Evolutionary conservation across 106 monocot genomes (phyloP).

Genomic region (Allium cepa): DNA sequence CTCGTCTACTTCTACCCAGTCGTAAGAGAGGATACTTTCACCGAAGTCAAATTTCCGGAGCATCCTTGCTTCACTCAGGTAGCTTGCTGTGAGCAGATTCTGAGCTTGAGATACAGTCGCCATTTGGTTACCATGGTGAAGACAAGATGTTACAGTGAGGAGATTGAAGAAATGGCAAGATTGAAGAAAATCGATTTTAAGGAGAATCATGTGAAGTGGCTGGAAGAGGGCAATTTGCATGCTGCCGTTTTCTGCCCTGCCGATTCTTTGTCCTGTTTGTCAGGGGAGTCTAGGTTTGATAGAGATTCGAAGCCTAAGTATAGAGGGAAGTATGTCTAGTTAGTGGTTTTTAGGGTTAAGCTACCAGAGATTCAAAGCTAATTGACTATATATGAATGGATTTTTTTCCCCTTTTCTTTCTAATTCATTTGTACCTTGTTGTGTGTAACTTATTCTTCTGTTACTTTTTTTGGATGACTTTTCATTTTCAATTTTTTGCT

Average conservation of each 20-base stretch:
- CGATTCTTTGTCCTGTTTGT: conserved; percentile 12
- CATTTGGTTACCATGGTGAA: conserved; percentile 92
- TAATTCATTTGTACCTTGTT: no score
- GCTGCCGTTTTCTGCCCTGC: conserved; percentile 67
- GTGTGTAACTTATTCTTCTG: no score
- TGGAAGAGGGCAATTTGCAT: conserved; percentile 89
- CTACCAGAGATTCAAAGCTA: no score
- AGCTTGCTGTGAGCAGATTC: conserved; percentile 79
- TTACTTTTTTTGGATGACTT: no score
- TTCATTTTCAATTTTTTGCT: no score
- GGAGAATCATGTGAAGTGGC: conserved; percentile 94
- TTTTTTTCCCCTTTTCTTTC: no score
- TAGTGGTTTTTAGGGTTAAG: not conserved
- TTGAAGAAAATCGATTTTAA: conserved; percentile 65
- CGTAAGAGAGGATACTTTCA: conserved; percentile 57
- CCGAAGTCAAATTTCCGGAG: conserved; percentile 44
- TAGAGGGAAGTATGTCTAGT: conserved; percentile 87
- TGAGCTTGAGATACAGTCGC: conserved; percentile 79
- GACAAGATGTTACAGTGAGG: conserved; percentile 48
- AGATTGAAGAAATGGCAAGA: conserved; percentile 44
- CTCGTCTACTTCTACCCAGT: conserved; percentile 93
- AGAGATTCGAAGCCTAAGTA: conserved; percentile 91
- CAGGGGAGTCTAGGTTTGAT: conserved; percentile 37
- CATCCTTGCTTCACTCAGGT: conserved; percentile 80
- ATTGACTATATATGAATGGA: no score